phyloP scores from a whole-genome alignment of 805 yeast genomes.

The Starmerella tilneyi region DNA sequence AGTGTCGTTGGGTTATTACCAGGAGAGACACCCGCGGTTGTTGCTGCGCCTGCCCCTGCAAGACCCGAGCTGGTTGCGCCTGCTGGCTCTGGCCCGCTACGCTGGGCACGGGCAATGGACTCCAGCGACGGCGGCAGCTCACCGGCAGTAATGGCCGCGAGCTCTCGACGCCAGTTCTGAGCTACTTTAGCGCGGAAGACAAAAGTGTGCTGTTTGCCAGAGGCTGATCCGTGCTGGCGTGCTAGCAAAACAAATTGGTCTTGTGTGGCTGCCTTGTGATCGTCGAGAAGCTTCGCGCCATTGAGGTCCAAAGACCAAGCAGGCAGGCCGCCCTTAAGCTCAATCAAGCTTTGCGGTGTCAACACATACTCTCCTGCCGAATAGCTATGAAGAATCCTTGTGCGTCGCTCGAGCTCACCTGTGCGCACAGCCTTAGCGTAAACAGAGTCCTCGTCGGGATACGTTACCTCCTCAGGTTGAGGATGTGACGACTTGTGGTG shows the following conservation, averaged over 20 bases:
- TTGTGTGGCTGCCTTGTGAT: slow-evolving; percentile 45
- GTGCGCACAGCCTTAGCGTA: slow-evolving; percentile 58
- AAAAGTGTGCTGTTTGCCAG: slow-evolving; percentile 69
- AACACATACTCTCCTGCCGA: slow-evolving; percentile 83
- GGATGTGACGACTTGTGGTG: not conserved
- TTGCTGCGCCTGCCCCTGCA: slow-evolving; percentile 25
- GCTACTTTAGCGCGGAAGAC: slow-evolving; percentile 86
- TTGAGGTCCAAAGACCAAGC: slow-evolving; percentile 24
- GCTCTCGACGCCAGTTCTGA: slow-evolving; percentile 69
- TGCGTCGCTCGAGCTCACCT: slow-evolving; percentile 78
- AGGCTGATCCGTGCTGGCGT: slow-evolving; percentile 24
- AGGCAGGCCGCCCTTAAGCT: slow-evolving; percentile 48
- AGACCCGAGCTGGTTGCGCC: slow-evolving; percentile 19
- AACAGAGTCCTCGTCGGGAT: slow-evolving; percentile 60
- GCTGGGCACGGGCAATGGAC: slow-evolving; percentile 3
- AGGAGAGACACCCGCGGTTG: not conserved
- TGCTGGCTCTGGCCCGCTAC: not conserved
- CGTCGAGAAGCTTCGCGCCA: slow-evolving; percentile 73
- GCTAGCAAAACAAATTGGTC: slow-evolving; percentile 60
- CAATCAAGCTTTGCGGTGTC: slow-evolving; percentile 81
- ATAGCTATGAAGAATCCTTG: slow-evolving; percentile 85
- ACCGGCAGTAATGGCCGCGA: slow-evolving; percentile 51
- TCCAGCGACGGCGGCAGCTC: slow-evolving; percentile 14
- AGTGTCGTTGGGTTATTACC: not conserved
- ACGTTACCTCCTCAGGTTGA: slow-evolving; percentile 38